A percentile compares a stretch with the other conserved stretches of the same genome.
Evolutionary conservation across 2,329 filamentous ascomycete species (phyloP).

Genomic region (Alternaria sp.): DNA sequence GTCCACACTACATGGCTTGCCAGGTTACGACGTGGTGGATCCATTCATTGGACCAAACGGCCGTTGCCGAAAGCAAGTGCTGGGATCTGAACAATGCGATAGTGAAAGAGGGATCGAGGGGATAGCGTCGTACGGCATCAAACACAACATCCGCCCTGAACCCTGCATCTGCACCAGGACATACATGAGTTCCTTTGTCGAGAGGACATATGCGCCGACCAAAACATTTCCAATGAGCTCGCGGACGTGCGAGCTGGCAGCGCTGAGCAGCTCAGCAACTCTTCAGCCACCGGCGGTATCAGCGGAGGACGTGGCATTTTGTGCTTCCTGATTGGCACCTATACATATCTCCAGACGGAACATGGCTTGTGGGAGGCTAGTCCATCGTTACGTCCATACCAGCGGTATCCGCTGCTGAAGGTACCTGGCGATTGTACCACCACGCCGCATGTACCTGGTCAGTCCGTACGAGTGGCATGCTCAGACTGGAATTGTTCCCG

Average conservation of each 20-base stretch:
- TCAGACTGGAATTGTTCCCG: conserved; percentile 11
- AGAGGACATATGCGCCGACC: not conserved
- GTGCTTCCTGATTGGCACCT: not conserved
- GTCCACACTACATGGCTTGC: conserved; percentile 33
- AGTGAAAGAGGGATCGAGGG: conserved; percentile 41
- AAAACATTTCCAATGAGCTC: conserved; percentile 25
- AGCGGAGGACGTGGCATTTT: not conserved
- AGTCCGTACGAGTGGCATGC: conserved; percentile 14
- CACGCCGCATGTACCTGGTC: conserved; percentile 3
- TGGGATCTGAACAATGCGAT: conserved; percentile 28
- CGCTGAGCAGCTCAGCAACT: conserved; percentile 9
- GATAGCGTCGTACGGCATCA: conserved; percentile 42
- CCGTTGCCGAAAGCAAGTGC: conserved; percentile 23
- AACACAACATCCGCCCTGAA: conserved; percentile 38
- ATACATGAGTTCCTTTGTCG: conserved; percentile 21
- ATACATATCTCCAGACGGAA: not conserved
- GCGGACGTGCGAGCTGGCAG: conserved; percentile 13
- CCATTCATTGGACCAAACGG: conserved; percentile 31
- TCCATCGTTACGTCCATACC: not conserved
- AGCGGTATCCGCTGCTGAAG: not conserved
- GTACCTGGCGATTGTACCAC: conserved; percentile 1
- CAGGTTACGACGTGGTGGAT: conserved; percentile 18
- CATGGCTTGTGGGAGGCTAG: not conserved
- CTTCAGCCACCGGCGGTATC: not conserved
- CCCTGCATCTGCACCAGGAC: conserved; percentile 31